A percentile compares a stretch with the other conserved stretches of the same genome.
phyloP scores from a whole-genome alignment of 1,284 basidiomycete species.

The Heterobasidion occidentale region DNA sequence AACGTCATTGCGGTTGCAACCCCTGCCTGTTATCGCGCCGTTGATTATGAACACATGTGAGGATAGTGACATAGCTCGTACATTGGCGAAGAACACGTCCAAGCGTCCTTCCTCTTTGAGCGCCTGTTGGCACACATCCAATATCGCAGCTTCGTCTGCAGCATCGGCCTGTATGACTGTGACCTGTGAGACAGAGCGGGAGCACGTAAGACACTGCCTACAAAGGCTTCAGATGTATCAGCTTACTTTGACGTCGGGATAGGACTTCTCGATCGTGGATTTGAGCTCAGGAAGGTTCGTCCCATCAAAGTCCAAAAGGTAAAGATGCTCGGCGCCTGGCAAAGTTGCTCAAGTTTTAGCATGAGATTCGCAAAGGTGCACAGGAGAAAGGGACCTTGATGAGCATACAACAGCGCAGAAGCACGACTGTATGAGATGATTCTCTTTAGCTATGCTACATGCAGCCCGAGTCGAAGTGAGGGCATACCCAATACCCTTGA shows the following conservation, averaged over 20 bases:
- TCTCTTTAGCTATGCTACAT: conserved; percentile 1
- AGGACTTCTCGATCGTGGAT: conserved; percentile 55
- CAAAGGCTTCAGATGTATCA: not conserved
- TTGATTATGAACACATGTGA: conserved; percentile 4
- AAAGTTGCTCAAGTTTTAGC: not conserved
- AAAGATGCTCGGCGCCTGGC: conserved; percentile 76
- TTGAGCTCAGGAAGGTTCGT: conserved; percentile 70
- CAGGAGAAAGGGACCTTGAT: conserved; percentile 52
- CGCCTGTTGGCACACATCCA: conserved; percentile 62
- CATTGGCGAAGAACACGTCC: conserved; percentile 94
- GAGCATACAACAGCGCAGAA: conserved; percentile 67
- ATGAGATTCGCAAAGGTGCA: conserved; percentile 1
- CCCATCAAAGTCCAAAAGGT: conserved; percentile 72
- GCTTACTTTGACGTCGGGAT: conserved; percentile 72
- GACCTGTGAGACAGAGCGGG: conserved; percentile 35
- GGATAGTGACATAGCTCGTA: conserved; percentile 23
- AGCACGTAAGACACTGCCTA: not conserved
- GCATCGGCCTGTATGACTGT: conserved; percentile 76
- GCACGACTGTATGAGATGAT: conserved; percentile 50
- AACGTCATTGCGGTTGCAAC: conserved; percentile 42
- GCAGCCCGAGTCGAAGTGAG: conserved; percentile 5
- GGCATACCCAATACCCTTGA: conserved; percentile 78
- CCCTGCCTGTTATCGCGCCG: conserved; percentile 45
- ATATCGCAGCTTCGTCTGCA: conserved; percentile 70
- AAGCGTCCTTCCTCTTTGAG: conserved; percentile 76